Evolutionary conservation across 1,284 basidiomycete genomes (phyloP).

Genomic region (Malassezia caprae): DNA sequence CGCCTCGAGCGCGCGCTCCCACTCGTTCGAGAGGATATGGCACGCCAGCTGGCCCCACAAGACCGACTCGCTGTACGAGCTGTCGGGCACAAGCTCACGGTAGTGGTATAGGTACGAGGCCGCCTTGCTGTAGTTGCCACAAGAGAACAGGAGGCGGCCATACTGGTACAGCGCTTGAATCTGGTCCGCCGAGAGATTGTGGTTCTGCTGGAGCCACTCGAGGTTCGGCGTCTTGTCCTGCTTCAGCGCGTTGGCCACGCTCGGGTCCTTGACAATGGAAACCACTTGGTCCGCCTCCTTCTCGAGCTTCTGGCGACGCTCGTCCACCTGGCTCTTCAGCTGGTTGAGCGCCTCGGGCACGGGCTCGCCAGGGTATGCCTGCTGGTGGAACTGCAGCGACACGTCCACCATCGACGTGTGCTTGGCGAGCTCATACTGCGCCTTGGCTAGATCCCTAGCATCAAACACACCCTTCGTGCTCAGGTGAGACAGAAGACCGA

Average conservation of each 20-base stretch:
- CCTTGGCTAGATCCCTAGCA: conserved; percentile 63
- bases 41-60: conserved; percentile 97
- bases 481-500: conserved; percentile 82
- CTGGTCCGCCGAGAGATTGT: conserved; percentile 84
- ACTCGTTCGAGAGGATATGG: conserved; percentile 86
- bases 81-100: conserved; percentile 86
- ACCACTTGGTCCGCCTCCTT: conserved; percentile 83
- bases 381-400: conserved; percentile 63
- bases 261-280: conserved; percentile 91
- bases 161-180: conserved; percentile 94
- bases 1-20: conserved; percentile 86
- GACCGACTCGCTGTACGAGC: conserved; percentile 80
- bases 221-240: conserved; percentile 97
- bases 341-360: conserved; percentile 35
- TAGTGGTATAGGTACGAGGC: conserved; percentile 98
- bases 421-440: conserved; percentile 92
- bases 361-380: conserved; percentile 60
- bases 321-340: conserved; percentile 59
- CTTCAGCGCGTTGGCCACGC: conserved; percentile 66
- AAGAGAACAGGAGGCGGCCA: conserved; percentile 94
- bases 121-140: conserved; percentile 88
- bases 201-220: conserved; percentile 84
- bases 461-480: conserved; percentile 60
- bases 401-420: conserved; percentile 55
- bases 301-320: conserved; percentile 70